Base-by-base conservation (phyloP, 1,139 yeast species). In the Pichia sp. region DNA sequence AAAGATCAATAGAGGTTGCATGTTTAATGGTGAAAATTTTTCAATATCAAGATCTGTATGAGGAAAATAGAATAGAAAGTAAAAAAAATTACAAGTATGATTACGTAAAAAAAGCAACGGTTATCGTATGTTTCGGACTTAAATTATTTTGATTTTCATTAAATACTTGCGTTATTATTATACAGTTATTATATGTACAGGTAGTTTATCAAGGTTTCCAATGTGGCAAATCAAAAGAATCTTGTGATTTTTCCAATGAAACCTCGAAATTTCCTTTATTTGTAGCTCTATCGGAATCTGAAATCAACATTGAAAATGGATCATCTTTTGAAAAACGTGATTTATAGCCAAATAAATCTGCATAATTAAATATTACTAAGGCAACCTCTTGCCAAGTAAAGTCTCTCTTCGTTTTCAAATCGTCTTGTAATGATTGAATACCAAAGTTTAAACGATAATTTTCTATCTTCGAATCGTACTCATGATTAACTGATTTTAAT, bases 351-450 rank as follows among this genome's bases (percentile, higher is more conserved):
- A 60, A 59, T 30, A 55, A 39, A 7, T 54, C 56, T 22, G 57
- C 47, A 47, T 50, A 61, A 18, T 50, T 44, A 22, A 54, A 44
- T 3, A 61, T 30, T 7, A 54, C 35, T 12, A 51, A 43, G 9
- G 63, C 57, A 20, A 53, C 61, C 50, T 60, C 62, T 53, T 60
- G 56, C 64, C 65, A 61, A 26, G 55, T 51, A 36, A 56, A 48
- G 9, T 46, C 47, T 13, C 44, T 39, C 16, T 46, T 46, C 2
- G 53, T 27, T 20, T 49, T 47, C n/a, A 53, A 24, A 20, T 51
- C 48, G 7, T 53, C 39, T 3, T 40, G 30, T 16, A 57, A 38
- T 7, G 60, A 53, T 8, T 49, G 41, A 3, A 58, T 40, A 6
- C 62, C 64, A 41, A 56, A 52, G 4, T 51, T 49, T 35, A 43